Conservation (phyloP, 2,329 filamentous ascomycete genomes). For the Verticillium longisporum region DNA sequence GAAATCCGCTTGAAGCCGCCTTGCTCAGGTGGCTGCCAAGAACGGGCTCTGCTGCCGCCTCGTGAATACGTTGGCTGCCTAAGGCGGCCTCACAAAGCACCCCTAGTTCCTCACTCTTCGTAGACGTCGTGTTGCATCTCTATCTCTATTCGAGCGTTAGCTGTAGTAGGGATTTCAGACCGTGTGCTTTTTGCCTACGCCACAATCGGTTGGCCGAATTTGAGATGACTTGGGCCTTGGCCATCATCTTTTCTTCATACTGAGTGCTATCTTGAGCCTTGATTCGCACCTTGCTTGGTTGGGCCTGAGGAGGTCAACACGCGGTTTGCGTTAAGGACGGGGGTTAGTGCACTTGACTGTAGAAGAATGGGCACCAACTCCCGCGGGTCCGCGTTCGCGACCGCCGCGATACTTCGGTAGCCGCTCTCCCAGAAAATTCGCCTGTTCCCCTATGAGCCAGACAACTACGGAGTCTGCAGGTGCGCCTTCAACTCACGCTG, state of each 20-base stretch:
- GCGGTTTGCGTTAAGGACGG: no score
- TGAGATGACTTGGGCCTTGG: conserved; percentile 62
- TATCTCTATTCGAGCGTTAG: conserved; percentile 28
- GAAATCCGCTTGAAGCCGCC: neutral
- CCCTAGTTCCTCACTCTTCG: conserved; percentile 23
- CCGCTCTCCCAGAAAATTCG: conserved; percentile 71
- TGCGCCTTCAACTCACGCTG: conserved; percentile 40
- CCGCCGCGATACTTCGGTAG: conserved; percentile 57
- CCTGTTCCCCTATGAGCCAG: conserved; percentile 11
- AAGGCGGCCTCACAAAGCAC: neutral
- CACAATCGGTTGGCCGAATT: conserved; percentile 63
- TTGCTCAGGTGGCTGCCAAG: neutral
- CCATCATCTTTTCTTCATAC: conserved; percentile 55
- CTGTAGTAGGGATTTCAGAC: neutral
- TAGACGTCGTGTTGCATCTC: conserved; percentile 45
- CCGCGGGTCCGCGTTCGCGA: conserved; percentile 62
- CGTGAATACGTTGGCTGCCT: neutral
- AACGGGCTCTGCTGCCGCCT: neutral
- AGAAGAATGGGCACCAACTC: conserved; percentile 66
- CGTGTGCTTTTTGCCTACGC: conserved; percentile 39
- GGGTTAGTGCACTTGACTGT: conserved; percentile 40
- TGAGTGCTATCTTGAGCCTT: conserved; percentile 51
- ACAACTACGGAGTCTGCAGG: neutral
- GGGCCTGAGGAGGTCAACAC: conserved; percentile 39
- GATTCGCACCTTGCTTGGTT: conserved; percentile 56